Conservation (phyloP, 495 filamentous ascomycete species). For the Penicillium subrubescens region DNA sequence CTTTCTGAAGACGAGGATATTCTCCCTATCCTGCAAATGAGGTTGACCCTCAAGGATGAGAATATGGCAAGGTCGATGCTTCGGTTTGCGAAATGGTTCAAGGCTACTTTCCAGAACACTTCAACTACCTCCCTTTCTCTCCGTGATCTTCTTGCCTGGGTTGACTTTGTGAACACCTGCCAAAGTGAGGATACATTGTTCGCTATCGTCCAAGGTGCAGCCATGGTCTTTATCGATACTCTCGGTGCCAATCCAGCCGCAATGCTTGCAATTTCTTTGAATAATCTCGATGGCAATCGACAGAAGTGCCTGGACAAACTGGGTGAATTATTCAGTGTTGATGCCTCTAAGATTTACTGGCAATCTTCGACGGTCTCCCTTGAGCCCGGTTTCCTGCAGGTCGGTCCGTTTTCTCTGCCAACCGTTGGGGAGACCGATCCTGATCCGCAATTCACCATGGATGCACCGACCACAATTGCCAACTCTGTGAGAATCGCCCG, state of each 20-base stretch:
- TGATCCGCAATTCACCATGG: slow-evolving; percentile 72
- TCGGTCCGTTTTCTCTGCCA: slow-evolving; percentile 74
- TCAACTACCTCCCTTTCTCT: slow-evolving; percentile 77
- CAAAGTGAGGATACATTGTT: slow-evolving; percentile 51
- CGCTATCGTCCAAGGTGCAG: slow-evolving; percentile 80
- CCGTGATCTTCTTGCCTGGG: slow-evolving; percentile 89
- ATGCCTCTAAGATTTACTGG: slow-evolving; percentile 65
- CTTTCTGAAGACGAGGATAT: slow-evolving; percentile 80
- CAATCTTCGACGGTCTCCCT: slow-evolving; percentile 51
- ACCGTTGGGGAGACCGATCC: slow-evolving; percentile 48
- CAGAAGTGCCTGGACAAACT: slow-evolving; percentile 72
- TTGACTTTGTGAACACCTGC: slow-evolving; percentile 82
- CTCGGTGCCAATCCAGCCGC: slow-evolving; percentile 92
- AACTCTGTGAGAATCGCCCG: slow-evolving; percentile 90
- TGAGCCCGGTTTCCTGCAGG: slow-evolving; percentile 50
- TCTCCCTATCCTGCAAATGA: slow-evolving; percentile 78
- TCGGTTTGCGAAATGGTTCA: slow-evolving; percentile 91
- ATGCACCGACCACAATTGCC: slow-evolving; percentile 82
- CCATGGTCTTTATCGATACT: slow-evolving; percentile 94
- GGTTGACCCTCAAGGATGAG: slow-evolving; percentile 60
- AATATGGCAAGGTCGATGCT: slow-evolving; percentile 61
- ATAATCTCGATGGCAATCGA: slow-evolving; percentile 62
- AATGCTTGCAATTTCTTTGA: slow-evolving; percentile 65
- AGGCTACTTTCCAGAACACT: slow-evolving; percentile 70
- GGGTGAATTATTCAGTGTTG: slow-evolving; percentile 61